Evolutionary conservation across 805 yeast species (phyloP).

Genomic region (Kazachstania psychrophila): DNA sequence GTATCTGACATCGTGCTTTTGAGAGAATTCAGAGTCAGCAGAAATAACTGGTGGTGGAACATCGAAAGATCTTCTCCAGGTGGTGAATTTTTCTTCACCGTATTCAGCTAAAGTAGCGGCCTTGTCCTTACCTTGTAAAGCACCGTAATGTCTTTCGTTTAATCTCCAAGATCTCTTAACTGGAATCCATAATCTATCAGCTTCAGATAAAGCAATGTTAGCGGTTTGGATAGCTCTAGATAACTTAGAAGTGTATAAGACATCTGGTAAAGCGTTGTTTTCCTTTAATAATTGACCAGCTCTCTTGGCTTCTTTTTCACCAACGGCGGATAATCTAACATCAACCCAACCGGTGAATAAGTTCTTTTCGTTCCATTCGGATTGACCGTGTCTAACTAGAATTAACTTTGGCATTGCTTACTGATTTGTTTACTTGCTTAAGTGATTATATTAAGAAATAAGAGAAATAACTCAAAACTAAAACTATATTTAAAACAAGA

Average conservation of each 20-base stretch:
- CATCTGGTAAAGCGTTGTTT: slow-evolving; percentile 75
- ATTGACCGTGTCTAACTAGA: slow-evolving; percentile 97
- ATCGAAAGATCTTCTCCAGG: slow-evolving; percentile 96
- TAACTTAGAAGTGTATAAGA: slow-evolving; percentile 82
- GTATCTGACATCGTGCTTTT: slow-evolving; percentile 80
- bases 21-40: slow-evolving; percentile 72
- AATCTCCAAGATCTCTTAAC: slow-evolving; percentile 95
- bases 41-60: slow-evolving; percentile 90
- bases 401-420: slow-evolving; percentile 61
- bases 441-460: too few relatives aligned
- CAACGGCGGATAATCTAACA: slow-evolving; percentile 72
- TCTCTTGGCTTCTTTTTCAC: slow-evolving; percentile 82
- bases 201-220: slow-evolving; percentile 79
- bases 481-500: not conserved
- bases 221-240: slow-evolving; percentile 97
- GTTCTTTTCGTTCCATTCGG: slow-evolving; percentile 98
- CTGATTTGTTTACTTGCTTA: too few relatives aligned
- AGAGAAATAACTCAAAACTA: not conserved
- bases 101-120: slow-evolving; percentile 80
- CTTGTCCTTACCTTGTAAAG: slow-evolving; percentile 96
- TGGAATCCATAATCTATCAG: slow-evolving; percentile 86
- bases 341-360: slow-evolving; percentile 99
- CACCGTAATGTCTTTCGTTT: slow-evolving; percentile 99
- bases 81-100: slow-evolving; percentile 90
- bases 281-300: slow-evolving; percentile 91